Conservation (phyloP, 2,329 filamentous ascomycete species). For the Cadophora gregata region DNA sequence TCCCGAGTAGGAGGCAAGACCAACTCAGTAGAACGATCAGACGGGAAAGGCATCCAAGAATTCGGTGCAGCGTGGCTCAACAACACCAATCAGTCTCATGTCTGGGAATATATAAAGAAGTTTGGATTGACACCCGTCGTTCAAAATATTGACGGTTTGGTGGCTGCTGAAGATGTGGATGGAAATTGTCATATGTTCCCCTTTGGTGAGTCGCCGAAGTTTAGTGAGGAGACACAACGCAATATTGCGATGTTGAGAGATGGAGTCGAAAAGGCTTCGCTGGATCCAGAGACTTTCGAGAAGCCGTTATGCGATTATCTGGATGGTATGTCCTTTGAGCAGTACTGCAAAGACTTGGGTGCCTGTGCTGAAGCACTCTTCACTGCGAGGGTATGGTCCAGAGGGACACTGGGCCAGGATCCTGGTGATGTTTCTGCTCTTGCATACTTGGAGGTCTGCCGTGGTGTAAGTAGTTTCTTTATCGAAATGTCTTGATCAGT, state of each 20-base stretch:
- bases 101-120: constrained; percentile 49
- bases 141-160: constrained; percentile 53
- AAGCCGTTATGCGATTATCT: not conserved
- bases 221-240: not conserved
- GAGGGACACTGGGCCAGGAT: not conserved
- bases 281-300: not conserved
- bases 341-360: constrained; percentile 4
- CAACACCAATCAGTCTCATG: constrained; percentile 35
- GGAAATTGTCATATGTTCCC: not conserved
- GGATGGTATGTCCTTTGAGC: not conserved
- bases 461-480: not conserved
- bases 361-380: not conserved
- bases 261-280: not conserved
- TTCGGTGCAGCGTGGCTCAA: constrained; percentile 65
- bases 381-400: not conserved
- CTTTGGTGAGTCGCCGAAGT: not conserved
- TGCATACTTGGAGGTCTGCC: not conserved
- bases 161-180: constrained; percentile 6
- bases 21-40: not conserved
- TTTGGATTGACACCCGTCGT: constrained; percentile 53
- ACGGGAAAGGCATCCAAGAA: constrained; percentile 4
- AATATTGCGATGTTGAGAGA: constrained; percentile 5
- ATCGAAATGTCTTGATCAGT: no score
- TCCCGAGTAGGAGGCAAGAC: not conserved
- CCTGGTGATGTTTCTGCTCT: not conserved